Evolutionary conservation across 1,284 basidiomycete species (phyloP).

Genomic region (Moesziomyces sp.): DNA sequence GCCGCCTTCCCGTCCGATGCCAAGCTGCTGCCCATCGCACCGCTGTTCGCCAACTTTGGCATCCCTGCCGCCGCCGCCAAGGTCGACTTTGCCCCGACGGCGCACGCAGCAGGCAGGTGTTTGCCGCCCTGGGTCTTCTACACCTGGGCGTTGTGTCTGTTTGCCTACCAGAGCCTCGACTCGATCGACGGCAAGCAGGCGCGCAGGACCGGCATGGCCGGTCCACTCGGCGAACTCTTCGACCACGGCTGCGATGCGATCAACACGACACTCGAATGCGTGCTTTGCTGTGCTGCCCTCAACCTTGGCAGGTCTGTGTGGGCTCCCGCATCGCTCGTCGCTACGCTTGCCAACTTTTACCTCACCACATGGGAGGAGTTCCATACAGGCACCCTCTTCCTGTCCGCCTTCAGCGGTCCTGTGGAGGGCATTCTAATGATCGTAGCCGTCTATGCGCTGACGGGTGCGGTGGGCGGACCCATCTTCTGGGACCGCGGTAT

Average conservation of each 20-base stretch:
- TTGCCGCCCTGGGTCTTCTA: conserved; percentile 59
- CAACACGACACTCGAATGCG: conserved; percentile 78
- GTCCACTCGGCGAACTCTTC: conserved; percentile 94
- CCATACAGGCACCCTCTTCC: conserved; percentile 77
- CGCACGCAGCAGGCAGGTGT: conserved; percentile 14
- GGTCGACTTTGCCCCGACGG: conserved; percentile 25
- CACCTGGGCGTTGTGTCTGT: conserved; percentile 85
- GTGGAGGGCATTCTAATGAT: conserved; percentile 96
- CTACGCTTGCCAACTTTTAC: conserved; percentile 92
- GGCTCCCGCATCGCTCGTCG: conserved; percentile 87
- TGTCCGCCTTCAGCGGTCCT: conserved; percentile 88
- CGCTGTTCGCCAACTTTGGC: conserved; percentile 48
- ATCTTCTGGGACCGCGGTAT: conserved; percentile 84
- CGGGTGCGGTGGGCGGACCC: conserved; percentile 71
- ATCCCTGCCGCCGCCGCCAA: conserved; percentile 41
- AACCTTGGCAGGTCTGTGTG: conserved; percentile 94
- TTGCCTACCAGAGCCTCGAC: conserved; percentile 90
- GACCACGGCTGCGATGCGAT: conserved; percentile 89
- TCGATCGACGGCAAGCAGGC: conserved; percentile 96
- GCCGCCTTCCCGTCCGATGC: conserved; percentile 42
- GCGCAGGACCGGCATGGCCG: conserved; percentile 91
- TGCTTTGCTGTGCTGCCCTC: conserved; percentile 69
- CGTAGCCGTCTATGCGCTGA: conserved; percentile 79
- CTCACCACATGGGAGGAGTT: conserved; percentile 97
- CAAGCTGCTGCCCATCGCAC: conserved; percentile 40